phyloP scores from a whole-genome alignment of 139 green algal genomes.

The Ettlia oleoabundans region DNA sequence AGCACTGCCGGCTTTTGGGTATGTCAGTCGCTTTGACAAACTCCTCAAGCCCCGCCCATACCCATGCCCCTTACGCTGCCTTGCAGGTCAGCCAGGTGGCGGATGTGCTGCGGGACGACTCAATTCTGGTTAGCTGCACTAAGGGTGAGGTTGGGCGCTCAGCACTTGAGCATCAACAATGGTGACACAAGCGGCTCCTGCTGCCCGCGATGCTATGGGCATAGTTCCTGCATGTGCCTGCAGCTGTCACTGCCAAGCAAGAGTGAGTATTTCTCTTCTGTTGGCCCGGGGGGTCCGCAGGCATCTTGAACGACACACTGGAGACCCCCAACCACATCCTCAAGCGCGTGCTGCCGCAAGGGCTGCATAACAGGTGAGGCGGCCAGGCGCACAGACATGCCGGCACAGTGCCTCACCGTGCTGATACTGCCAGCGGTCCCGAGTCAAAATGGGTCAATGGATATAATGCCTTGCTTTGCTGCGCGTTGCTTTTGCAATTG shows the following conservation, averaged over 20 bases:
- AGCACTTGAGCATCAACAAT: no score
- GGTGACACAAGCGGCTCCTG: no score
- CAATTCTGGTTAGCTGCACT: constrained; percentile 81
- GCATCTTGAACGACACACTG: constrained; percentile 79
- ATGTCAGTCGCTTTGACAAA: no score
- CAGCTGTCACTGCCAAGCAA: background rate
- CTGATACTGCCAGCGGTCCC: no score
- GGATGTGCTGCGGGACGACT: background rate
- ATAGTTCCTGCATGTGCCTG: background rate
- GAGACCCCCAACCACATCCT: constrained; percentile 78
- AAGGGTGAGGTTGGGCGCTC: no score
- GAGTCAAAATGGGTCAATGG: no score
- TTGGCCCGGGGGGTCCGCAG: constrained; percentile 3
- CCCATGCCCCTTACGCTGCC: background rate
- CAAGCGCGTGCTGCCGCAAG: constrained; percentile 58
- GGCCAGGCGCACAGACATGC: background rate
- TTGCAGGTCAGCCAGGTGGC: constrained; percentile 10
- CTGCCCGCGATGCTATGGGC: no score
- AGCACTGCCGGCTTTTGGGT: no score
- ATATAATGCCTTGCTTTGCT: no score
- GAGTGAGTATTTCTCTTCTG: background rate
- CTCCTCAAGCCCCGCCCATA: no score
- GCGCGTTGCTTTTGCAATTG: background rate
- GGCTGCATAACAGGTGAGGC: constrained; percentile 18
- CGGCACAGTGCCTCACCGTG: background rate